Conservation (phyloP, 2,329 filamentous ascomycete genomes). For the Thielaviopsis ethacetica region DNA sequence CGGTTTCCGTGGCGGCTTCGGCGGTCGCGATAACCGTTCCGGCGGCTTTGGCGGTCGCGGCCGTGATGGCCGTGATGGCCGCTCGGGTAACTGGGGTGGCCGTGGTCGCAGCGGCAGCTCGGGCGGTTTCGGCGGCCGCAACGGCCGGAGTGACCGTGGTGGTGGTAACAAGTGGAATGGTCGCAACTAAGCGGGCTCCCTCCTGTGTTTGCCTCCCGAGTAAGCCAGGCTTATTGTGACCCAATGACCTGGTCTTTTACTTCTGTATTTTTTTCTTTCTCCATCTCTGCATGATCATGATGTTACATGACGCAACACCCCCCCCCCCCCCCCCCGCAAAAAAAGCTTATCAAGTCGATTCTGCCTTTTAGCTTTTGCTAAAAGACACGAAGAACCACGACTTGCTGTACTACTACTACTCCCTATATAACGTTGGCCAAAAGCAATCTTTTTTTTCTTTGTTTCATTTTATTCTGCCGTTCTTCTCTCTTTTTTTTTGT, state of each 20-base stretch:
- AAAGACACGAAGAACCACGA: background rate
- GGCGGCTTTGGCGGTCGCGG: slow-evolving; percentile 12
- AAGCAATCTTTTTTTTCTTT: background rate
- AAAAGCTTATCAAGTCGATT: too few relatives aligned
- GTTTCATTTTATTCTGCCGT: background rate
- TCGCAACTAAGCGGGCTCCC: background rate
- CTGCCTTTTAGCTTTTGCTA: too few relatives aligned
- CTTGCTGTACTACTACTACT: background rate
- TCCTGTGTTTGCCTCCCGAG: background rate
- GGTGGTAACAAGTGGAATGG: slow-evolving; percentile 2
- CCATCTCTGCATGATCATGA: background rate
- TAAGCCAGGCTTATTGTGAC: too few relatives aligned
- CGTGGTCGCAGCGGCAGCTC: slow-evolving; percentile 1
- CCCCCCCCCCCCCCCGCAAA: background rate
- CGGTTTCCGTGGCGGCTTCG: slow-evolving; percentile 11
- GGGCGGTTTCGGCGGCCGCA: background rate
- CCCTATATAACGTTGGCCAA: background rate
- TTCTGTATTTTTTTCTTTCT: background rate
- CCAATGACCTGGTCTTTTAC: background rate
- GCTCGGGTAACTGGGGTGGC: background rate
- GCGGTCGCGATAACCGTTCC: slow-evolving; percentile 12
- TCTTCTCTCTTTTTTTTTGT: background rate
- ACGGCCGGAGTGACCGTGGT: background rate
- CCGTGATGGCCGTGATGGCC: slow-evolving; percentile 1
- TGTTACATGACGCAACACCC: background rate